Conservation (phyloP, 2,329 filamentous ascomycete genomes). For the Ilyonectria sp. region DNA sequence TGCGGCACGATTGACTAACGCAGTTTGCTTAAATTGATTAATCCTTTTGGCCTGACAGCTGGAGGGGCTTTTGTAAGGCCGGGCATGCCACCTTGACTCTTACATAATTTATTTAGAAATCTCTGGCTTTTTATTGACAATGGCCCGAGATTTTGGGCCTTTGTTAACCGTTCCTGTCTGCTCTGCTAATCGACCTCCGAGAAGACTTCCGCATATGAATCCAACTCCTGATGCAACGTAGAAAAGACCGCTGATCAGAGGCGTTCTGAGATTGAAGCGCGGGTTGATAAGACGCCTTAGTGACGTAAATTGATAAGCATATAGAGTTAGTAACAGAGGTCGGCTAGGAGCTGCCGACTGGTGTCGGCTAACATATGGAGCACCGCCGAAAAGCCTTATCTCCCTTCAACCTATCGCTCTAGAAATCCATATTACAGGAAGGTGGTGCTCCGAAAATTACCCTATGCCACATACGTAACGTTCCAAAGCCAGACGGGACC, state of each 20-base stretch:
- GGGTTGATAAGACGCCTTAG: constrained; percentile 21
- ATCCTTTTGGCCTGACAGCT: too few species aligned
- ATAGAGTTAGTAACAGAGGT: not conserved
- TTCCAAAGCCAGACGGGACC: not conserved
- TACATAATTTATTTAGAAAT: too few species aligned
- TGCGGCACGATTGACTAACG: too few species aligned
- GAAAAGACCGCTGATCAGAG: constrained; percentile 21
- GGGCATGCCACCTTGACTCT: too few species aligned
- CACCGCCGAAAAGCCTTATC: not conserved
- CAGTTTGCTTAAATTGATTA: too few species aligned
- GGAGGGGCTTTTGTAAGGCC: too few species aligned
- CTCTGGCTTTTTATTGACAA: too few species aligned
- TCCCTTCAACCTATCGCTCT: not conserved
- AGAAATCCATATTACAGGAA: not conserved
- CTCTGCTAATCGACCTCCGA: constrained; percentile 21
- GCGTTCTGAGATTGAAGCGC: constrained; percentile 23
- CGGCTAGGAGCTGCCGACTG: constrained; percentile 1
- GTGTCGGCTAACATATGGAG: not conserved
- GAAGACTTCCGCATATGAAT: constrained; percentile 20
- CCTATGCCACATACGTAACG: not conserved
- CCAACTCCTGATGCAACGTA: constrained; percentile 20
- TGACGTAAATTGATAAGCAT: not conserved
- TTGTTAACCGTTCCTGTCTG: not conserved
- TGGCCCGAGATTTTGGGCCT: too few species aligned
- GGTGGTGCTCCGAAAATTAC: not conserved